Percentiles rank a stretch among this genome's conserved stretches.
These are phyloP conservation scores for Larix sibirica DNA, from an alignment of 83 land plant species.

Conservation along the genomic window DNA sequence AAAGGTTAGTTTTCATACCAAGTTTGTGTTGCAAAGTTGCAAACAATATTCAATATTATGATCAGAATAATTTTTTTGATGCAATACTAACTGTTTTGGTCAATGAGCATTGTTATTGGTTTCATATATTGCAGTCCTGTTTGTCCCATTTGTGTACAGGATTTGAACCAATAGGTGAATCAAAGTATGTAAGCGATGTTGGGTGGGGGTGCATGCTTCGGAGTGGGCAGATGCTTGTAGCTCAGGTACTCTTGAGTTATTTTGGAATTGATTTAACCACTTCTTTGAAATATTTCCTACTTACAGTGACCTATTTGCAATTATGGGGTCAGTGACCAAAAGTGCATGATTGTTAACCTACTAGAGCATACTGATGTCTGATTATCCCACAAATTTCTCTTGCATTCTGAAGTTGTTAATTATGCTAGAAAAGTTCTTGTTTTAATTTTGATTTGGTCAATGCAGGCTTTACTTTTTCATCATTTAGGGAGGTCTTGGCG, in stretches of 20 bases:
- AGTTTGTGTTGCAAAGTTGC: constrained; percentile 1
- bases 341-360: neutral
- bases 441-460: constrained; percentile 3
- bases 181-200: constrained; percentile 78
- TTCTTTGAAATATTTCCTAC: neutral
- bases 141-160: constrained; percentile 48
- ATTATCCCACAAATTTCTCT: neutral
- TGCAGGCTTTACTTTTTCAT: constrained; percentile 79
- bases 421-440: neutral
- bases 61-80: neutral
- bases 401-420: neutral
- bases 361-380: neutral
- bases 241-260: constrained; percentile 57
- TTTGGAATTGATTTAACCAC: neutral
- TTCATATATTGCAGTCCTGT: neutral
- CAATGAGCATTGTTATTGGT: neutral
- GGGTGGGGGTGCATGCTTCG: constrained; percentile 98
- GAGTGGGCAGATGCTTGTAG: constrained; percentile 99
- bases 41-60: neutral
- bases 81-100: neutral
- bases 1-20: constrained; percentile 54
- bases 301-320: neutral
- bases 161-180: constrained; percentile 76
- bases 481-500: constrained; percentile 79
- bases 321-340: neutral